Percentiles rank a stretch among this genome's conserved stretches.
phyloP scores from a whole-genome alignment of 2,329 filamentous ascomycete species.

The Xylaria sp. region DNA sequence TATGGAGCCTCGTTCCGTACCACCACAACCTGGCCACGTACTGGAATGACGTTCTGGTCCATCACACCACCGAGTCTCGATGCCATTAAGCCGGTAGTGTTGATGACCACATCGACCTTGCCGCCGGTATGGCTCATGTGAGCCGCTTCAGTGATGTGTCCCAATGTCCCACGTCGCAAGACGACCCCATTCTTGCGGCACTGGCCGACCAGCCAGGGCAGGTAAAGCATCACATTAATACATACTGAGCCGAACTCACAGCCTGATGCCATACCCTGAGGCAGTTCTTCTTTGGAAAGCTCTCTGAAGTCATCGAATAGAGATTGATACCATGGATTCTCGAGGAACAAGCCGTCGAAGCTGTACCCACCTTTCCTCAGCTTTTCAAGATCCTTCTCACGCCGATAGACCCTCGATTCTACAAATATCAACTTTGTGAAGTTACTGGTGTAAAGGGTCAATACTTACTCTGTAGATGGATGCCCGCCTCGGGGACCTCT shows the following conservation, averaged over 20 bases:
- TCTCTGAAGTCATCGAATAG: constrained; percentile 77
- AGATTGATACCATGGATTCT: constrained; percentile 78
- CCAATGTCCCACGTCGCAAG: constrained; percentile 69
- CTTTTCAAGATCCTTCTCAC: constrained; percentile 68
- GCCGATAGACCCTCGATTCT: constrained; percentile 62
- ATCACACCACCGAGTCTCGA: constrained; percentile 81
- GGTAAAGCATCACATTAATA: constrained; percentile 89
- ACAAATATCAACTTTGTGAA: constrained; percentile 9
- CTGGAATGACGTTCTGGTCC: constrained; percentile 78
- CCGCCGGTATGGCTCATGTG: constrained; percentile 65
- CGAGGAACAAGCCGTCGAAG: constrained; percentile 73
- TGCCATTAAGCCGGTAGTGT: constrained; percentile 84
- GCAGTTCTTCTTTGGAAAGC: constrained; percentile 67
- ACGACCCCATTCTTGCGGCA: constrained; percentile 78
- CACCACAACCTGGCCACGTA: constrained; percentile 83
- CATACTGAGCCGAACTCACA: constrained; percentile 85
- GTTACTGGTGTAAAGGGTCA: neutral
- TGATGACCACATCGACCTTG: constrained; percentile 76
- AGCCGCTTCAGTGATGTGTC: constrained; percentile 78
- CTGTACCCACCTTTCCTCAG: constrained; percentile 54
- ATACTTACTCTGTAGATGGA: constrained; percentile 47
- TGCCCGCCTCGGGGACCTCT: constrained; percentile 50
- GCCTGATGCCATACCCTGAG: constrained; percentile 73
- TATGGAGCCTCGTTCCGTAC: constrained; percentile 80
- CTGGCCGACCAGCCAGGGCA: constrained; percentile 85